phyloP scores from a whole-genome alignment of 2,329 filamentous ascomycete genomes.

The Lecanicillium sp. region DNA sequence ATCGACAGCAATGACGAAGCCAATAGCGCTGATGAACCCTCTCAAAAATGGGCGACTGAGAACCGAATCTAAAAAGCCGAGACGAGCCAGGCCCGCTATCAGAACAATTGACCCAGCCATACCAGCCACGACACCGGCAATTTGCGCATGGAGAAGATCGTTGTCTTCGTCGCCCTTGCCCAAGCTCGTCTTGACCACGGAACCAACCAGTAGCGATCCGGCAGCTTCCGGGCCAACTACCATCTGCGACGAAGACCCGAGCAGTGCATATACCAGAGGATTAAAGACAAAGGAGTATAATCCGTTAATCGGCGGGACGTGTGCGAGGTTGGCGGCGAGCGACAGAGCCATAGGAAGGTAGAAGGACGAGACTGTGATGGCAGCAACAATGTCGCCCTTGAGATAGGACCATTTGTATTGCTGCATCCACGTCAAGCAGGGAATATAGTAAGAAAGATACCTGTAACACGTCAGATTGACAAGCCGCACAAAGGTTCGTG shows the following conservation, averaged over 20 bases:
- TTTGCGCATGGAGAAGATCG: conserved; percentile 61
- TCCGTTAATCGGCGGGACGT: conserved; percentile 87
- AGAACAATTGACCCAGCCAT: conserved; percentile 84
- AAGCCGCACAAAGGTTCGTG: neutral
- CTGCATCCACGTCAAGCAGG: conserved; percentile 79
- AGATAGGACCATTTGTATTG: conserved; percentile 80
- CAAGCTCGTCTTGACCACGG: conserved; percentile 72
- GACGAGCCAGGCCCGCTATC: conserved; percentile 71
- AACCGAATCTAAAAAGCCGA: conserved; percentile 92
- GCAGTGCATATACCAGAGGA: conserved; percentile 79
- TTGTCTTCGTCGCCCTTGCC: conserved; percentile 61
- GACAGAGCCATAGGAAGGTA: conserved; percentile 97
- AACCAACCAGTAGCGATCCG: conserved; percentile 82
- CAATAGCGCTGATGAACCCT: conserved; percentile 95
- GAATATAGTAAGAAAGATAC: conserved; percentile 90
- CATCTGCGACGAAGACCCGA: conserved; percentile 89
- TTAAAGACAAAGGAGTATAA: conserved; percentile 92
- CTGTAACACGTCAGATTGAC: conserved; percentile 30
- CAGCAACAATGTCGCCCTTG: conserved; percentile 77
- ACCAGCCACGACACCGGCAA: conserved; percentile 81
- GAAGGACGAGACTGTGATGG: conserved; percentile 94
- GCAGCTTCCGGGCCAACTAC: conserved; percentile 92
- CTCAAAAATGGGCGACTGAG: conserved; percentile 85
- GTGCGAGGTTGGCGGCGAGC: conserved; percentile 82
- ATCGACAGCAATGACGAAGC: conserved; percentile 91